A percentile compares a stretch with the other conserved stretches of the same genome.
phyloP scores from a whole-genome alignment of 1,139 yeast species.

The Hyphopichia khmerensis region DNA sequence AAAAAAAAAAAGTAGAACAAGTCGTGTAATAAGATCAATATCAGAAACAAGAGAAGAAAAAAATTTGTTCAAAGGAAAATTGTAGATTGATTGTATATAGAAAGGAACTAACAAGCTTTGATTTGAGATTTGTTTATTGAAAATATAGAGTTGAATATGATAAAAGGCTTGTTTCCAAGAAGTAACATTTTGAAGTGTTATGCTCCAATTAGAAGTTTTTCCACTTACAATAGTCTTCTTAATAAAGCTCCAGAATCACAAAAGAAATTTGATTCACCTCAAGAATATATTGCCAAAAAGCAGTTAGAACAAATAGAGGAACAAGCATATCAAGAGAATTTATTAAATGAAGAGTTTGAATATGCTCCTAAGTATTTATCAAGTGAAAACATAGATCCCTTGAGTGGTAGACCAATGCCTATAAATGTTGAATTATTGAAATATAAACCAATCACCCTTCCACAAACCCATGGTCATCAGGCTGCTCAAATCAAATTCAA shows the following conservation, averaged over 20 bases:
- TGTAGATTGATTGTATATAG: background rate
- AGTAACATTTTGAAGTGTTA: background rate
- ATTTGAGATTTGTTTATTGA: background rate
- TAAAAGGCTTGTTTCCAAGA: slow-evolving; percentile 1
- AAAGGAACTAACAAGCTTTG: background rate
- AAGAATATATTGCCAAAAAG: slow-evolving; percentile 27
- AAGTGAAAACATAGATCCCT: slow-evolving; percentile 27
- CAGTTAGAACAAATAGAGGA: slow-evolving; percentile 28
- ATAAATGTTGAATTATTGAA: slow-evolving; percentile 79
- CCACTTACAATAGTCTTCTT: background rate
- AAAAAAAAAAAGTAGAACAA: background rate
- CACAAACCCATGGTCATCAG: slow-evolving; percentile 66
- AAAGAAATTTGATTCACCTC: slow-evolving; percentile 27
- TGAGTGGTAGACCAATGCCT: slow-evolving; percentile 60
- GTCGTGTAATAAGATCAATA: background rate
- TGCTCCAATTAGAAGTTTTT: background rate
- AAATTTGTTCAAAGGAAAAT: background rate
- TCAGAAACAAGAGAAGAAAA: background rate
- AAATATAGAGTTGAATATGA: background rate
- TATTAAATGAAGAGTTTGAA: slow-evolving; percentile 28
- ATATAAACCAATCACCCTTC: slow-evolving; percentile 75
- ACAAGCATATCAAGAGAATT: slow-evolving; percentile 25
- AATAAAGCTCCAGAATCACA: background rate
- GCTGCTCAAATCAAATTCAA: slow-evolving; percentile 71
- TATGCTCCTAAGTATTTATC: slow-evolving; percentile 45